Base-by-base conservation (phyloP, 495 filamentous ascomycete species). In the Penicillium malachiteum region DNA sequence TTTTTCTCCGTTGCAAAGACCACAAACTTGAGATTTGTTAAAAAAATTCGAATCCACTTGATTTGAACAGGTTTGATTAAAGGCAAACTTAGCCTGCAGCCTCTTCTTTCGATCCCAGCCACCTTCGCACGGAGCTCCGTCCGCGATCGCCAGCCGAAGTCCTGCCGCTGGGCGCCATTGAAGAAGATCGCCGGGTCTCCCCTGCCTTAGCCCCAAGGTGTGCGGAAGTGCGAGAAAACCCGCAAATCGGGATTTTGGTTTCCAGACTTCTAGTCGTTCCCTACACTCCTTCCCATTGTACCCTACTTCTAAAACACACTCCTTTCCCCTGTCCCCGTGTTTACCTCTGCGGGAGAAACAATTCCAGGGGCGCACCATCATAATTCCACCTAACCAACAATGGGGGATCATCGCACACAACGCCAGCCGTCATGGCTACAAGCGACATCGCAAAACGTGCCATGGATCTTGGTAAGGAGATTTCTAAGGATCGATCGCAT, bases 401-500 rank as follows among this genome's bases (percentile, higher is more conserved):
- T 78, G 75, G 68, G 68, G 53, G 73, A 75, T 52, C 21, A 26
- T 26, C 67, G 55, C 58, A 50, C 65, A 46, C 64, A 67, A 63
- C 71, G 66, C 41, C 67, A 65, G 61, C 62, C 68, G 5, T 73
- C 71, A 44, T 69, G 73, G 63, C 64, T 88, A 66, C 89, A 87
- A 52, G 62, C 90, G 60, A 80, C 87, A 30, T 80, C 91, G 81
- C 94, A 90, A 76, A 84, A 86, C 68, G 71, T 88, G 21, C 91
- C 91, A 39, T 81, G 96, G 59, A 76, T 90, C 62, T 84, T 89
- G 64, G 92, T 95, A 82, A 55, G 81, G 30, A 41, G 16, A 31
- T 17, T 17, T 40, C 48, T 9, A 13, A 7, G 13, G n/a, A 39
- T 39, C 10, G 18, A 13, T 30, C 14, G 13, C n/a, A 17, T n/a